Evolutionary conservation across 2,329 filamentous ascomycete genomes (phyloP).

Genomic region (Chaetothyriales sp.): DNA sequence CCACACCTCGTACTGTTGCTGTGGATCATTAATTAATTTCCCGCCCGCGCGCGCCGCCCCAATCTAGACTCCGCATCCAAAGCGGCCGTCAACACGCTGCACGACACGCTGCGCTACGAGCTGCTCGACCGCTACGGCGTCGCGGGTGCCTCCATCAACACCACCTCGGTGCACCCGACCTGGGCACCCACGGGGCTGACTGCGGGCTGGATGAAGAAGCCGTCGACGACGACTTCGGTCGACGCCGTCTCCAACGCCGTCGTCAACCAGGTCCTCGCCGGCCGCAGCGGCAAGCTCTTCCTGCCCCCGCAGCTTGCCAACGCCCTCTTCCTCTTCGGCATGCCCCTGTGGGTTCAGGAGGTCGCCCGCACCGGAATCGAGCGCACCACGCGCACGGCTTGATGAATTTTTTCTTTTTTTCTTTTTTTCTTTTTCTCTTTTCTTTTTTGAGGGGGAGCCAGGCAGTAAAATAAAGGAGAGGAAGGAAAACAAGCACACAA

Average conservation of each 20-base stretch:
- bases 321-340: neutral
- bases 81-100: neutral
- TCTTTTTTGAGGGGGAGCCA: too few relatives aligned
- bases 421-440: too few relatives aligned
- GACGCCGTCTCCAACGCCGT: conserved; percentile 43
- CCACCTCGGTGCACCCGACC: conserved; percentile 14
- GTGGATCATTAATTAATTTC: too few relatives aligned
- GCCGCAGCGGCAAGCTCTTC: conserved; percentile 12
- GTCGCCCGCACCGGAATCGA: neutral
- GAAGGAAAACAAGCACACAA: too few relatives aligned
- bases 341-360: conserved; percentile 14
- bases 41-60: too few relatives aligned
- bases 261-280: conserved; percentile 28
- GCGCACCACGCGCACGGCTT: neutral
- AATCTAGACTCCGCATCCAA: neutral
- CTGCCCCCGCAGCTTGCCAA: conserved; percentile 2
- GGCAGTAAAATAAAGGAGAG: too few relatives aligned
- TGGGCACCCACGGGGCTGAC: conserved; percentile 28
- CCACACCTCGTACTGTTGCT: too few relatives aligned
- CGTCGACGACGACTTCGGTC: conserved; percentile 22
- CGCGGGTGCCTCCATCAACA: conserved; percentile 11
- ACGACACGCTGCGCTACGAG: conserved; percentile 36
- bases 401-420: too few relatives aligned
- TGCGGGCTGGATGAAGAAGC: conserved; percentile 10
- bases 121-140: conserved; percentile 39